Evolutionary conservation across 2,329 filamentous ascomycete species (phyloP).

Genomic region (Ascochyta lentis): DNA sequence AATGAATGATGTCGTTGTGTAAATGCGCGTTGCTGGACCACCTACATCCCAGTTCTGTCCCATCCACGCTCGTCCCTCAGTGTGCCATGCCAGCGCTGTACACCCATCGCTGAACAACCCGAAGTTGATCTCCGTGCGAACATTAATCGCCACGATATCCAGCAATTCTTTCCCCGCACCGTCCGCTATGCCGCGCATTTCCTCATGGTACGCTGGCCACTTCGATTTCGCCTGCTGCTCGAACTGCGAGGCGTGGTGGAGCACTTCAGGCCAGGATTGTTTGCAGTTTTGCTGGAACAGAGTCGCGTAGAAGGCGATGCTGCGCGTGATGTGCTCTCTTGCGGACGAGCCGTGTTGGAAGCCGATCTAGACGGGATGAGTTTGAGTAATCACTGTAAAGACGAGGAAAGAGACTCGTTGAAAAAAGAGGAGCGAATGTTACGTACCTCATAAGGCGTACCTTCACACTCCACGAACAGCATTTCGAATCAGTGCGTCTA

Average conservation of each 20-base stretch:
- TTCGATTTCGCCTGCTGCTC: constrained; percentile 52
- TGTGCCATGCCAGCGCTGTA: constrained; percentile 59
- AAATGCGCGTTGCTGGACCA: not conserved
- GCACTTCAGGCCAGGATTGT: constrained; percentile 56
- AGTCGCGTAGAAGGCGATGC: constrained; percentile 56
- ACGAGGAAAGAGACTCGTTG: too few relatives aligned
- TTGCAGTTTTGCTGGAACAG: constrained; percentile 58
- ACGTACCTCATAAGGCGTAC: constrained; percentile 53
- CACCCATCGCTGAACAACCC: constrained; percentile 66
- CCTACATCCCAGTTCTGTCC: constrained; percentile 65
- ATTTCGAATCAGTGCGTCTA: constrained; percentile 29
- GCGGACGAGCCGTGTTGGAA: constrained; percentile 54
- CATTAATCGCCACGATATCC: constrained; percentile 65
- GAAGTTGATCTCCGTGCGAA: constrained; percentile 64
- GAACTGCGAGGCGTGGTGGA: constrained; percentile 56
- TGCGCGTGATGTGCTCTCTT: constrained; percentile 49
- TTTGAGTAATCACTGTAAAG: not conserved
- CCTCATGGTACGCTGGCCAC: constrained; percentile 54
- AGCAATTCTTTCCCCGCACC: constrained; percentile 56
- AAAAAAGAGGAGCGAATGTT: not conserved
- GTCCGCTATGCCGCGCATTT: constrained; percentile 61
- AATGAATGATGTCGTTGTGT: too few relatives aligned
- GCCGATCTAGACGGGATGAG: constrained; percentile 52
- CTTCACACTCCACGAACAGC: constrained; percentile 50
- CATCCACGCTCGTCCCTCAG: constrained; percentile 50